A percentile compares a stretch with the other conserved stretches of the same genome.
phyloP scores from a whole-genome alignment of 2,329 filamentous ascomycete genomes.

The Calycina herbarum region DNA sequence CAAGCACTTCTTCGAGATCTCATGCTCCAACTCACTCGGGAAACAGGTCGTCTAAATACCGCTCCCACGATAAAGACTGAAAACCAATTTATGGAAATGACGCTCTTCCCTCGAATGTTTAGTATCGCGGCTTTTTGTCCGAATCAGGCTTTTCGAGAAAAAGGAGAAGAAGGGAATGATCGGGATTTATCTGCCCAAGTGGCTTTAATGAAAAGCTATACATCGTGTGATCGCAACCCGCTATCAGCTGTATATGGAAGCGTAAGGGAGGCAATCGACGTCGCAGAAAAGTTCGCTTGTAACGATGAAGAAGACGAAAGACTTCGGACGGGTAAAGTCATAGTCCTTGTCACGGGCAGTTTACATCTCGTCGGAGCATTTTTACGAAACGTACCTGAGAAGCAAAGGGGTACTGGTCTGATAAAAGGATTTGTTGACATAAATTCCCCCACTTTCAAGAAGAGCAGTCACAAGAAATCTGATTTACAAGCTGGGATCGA shows the following conservation, averaged over 20 bases:
- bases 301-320: constrained; percentile 31
- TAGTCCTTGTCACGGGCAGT: constrained; percentile 78
- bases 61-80: neutral
- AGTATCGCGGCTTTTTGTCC: constrained; percentile 77
- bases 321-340: constrained; percentile 43
- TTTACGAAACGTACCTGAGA: constrained; percentile 48
- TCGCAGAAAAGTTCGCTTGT: constrained; percentile 41
- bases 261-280: constrained; percentile 66
- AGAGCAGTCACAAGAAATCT: neutral
- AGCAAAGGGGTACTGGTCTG: neutral
- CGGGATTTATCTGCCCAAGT: constrained; percentile 65
- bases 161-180: constrained; percentile 31
- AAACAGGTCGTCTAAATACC: neutral
- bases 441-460: neutral
- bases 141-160: constrained; percentile 62
- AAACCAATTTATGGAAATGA: neutral
- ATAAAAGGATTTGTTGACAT: neutral
- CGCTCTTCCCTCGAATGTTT: constrained; percentile 49
- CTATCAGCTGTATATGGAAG: constrained; percentile 59
- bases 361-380: constrained; percentile 81
- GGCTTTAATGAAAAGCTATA: constrained; percentile 62
- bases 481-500: neutral
- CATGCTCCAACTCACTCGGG: neutral
- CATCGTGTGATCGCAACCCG: constrained; percentile 49
- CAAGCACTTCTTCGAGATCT: constrained; percentile 48